Conservation (phyloP, 2,329 filamentous ascomycete species). For the Westerdykella ornata region DNA sequence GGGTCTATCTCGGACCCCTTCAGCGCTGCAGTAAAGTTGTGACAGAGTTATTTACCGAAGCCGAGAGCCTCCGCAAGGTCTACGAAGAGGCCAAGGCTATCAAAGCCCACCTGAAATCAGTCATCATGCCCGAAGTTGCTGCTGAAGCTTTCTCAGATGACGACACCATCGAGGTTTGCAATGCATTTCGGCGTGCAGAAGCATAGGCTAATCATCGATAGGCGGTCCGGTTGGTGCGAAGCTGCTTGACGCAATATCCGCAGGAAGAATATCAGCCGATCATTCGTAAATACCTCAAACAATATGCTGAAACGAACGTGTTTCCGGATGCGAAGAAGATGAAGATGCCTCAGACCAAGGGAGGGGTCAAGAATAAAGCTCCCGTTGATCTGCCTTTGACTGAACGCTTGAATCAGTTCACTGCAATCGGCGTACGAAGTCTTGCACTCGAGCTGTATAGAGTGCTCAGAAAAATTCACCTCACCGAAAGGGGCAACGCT, state of each 20-base stretch:
- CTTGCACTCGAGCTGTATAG: constrained; percentile 5
- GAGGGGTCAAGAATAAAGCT: background rate
- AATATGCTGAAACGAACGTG: background rate
- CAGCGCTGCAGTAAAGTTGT: constrained; percentile 1
- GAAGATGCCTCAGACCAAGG: background rate
- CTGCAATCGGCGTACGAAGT: constrained; percentile 5
- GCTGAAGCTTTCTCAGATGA: background rate
- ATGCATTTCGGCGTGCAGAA: background rate
- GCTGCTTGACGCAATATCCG: constrained; percentile 2
- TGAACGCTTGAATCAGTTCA: constrained; percentile 8
- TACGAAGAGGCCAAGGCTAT: background rate
- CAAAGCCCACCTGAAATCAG: background rate
- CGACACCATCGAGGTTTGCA: background rate
- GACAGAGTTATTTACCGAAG: background rate
- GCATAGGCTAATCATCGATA: background rate
- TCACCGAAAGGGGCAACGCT: constrained; percentile 6
- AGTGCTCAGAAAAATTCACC: constrained; percentile 6
- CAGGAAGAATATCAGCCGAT: background rate
- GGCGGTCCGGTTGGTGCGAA: background rate
- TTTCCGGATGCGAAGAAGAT: background rate
- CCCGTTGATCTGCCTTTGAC: background rate
- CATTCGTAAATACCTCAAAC: background rate
- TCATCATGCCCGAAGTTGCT: background rate
- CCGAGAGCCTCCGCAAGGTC: background rate
- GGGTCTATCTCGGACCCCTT: constrained; percentile 1